Evolutionary conservation across 805 yeast genomes (phyloP).

Genomic region (Kodamaea fukazawae): DNA sequence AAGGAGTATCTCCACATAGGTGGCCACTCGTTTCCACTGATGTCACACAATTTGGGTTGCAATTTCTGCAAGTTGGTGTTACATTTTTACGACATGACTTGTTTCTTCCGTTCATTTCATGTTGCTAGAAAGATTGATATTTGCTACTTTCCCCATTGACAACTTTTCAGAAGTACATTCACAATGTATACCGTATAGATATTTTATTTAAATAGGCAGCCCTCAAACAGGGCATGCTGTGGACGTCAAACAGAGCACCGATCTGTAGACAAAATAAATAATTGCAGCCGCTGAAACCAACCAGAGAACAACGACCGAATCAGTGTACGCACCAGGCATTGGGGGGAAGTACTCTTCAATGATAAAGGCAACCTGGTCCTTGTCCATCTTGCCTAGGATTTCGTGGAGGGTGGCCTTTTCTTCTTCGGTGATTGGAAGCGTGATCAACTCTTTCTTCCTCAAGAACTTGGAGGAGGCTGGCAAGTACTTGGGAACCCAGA

Average conservation of each 20-base stretch:
- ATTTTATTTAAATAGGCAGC: no score
- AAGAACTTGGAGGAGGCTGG: constrained; percentile 4
- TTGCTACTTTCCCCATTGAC: no score
- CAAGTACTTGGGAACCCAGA: constrained; percentile 5
- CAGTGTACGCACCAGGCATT: constrained; percentile 4
- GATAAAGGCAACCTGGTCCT: constrained; percentile 6
- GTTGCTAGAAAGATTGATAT: no score
- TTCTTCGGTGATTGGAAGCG: constrained; percentile 4
- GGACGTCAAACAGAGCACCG: neutral
- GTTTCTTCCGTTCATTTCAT: no score
- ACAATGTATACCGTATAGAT: no score
- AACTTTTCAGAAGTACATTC: no score
- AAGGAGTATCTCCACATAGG: no score
- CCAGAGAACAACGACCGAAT: neutral
- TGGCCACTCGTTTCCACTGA: no score
- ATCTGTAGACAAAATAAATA: constrained; percentile 1
- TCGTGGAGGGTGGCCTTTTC: constrained; percentile 4
- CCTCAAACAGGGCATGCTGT: constrained; percentile 1
- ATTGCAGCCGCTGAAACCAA: constrained; percentile 1
- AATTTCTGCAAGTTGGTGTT: no score
- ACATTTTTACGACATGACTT: no score
- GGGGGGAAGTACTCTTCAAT: constrained; percentile 8
- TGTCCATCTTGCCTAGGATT: constrained; percentile 5
- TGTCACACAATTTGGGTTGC: no score
- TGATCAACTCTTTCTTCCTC: constrained; percentile 2